Conservation (phyloP, 441 rosid genomes). For the Populus hybrid region DNA sequence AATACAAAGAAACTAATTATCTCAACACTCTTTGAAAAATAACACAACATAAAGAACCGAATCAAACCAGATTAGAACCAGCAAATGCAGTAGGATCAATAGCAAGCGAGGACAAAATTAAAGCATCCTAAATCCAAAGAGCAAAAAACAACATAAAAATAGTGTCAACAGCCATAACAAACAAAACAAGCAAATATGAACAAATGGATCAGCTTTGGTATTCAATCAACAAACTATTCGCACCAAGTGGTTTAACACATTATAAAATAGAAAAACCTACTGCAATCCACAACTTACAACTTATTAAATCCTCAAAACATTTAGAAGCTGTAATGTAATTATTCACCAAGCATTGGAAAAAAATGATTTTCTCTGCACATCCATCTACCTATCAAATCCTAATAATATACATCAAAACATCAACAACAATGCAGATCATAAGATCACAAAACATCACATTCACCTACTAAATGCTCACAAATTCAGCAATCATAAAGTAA, state of each 20-base stretch:
- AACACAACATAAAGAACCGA: neutral
- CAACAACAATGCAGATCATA: neutral
- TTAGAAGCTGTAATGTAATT: conserved; percentile 4
- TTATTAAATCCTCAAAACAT: neutral
- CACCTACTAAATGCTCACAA: neutral
- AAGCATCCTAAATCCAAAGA: neutral
- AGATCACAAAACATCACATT: conserved; percentile 1
- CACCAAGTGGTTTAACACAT: conserved; percentile 7
- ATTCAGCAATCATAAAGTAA: neutral
- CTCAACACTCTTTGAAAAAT: neutral
- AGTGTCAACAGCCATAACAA: neutral
- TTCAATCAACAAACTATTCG: neutral
- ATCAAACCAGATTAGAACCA: neutral
- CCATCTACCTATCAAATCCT: neutral
- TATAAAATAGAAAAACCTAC: neutral
- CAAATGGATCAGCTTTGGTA: neutral
- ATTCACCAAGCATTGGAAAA: neutral
- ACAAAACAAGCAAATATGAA: no score
- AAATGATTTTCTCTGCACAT: neutral
- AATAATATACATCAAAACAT: neutral
- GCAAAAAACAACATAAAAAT: neutral
- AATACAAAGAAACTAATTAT: neutral
- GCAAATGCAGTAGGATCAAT: neutral
- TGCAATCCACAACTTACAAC: neutral
- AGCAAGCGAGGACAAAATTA: neutral